Evolutionary conservation across 2,329 filamentous ascomycete genomes (phyloP), one percentile per base, ranked within the genome.

Genomic region (Penicillium sp.): DNA sequence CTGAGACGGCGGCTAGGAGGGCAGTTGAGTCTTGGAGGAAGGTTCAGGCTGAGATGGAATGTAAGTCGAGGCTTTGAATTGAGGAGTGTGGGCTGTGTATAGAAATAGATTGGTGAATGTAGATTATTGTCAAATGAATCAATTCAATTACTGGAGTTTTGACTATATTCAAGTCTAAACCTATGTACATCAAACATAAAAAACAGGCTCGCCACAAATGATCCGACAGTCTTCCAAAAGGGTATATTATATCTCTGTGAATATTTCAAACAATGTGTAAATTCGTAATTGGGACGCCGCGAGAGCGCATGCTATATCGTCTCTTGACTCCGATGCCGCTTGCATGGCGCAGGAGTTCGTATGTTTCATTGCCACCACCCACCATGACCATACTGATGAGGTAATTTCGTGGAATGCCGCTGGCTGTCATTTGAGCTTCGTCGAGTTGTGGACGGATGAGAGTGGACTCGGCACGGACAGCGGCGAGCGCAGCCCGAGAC

Each of bases 361-460:
- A 88, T 11, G 84, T 84, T 54, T 82, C 79, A 10, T 86, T 80
- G 0, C 87, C 88, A 0, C 89, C 91, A 0, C 85, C 85, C 19
- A 96, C 83, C 83, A 97, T 89, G 37, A 96, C 81, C 83, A 97
- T 85, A 12, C 89, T 84, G 36, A 97, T 87, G 2, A 87, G 87
- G 65, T 91, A 81, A 40, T 85, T 82, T 11, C 91, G 78, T 50
- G 82, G 80, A 49, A 91, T 77, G 0, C 91, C 91, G 4, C 80
- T 82, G 0, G 87, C 84, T 2, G 88, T 91, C 46, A 79, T 75
- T 76, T 97, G 93, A 48, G 79, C 76, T 61, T 88, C 82, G 49
- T 96, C 90, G 4, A 99, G 79, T 45, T 94, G 74, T 1, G 94
- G 94, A 35, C 85, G 78, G 26, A 84, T 77, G 9, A 85, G 73